phyloP scores from a whole-genome alignment of 202 grass and related monocot species.

The Schoenoplectus tabernaemontani region DNA sequence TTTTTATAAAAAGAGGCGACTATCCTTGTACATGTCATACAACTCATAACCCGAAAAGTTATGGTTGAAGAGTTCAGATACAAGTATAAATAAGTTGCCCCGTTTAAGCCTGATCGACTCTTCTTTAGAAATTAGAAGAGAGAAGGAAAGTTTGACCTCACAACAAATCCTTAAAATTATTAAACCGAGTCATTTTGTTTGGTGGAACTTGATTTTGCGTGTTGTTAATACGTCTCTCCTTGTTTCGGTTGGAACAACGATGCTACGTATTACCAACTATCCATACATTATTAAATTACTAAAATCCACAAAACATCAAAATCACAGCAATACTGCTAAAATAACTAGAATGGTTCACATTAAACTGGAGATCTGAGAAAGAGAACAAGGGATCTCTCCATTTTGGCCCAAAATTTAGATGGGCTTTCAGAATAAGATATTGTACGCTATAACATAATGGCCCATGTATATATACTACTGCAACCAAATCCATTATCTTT shows the following conservation, averaged over 20 bases:
- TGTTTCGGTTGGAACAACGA: neutral
- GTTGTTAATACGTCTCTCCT: neutral
- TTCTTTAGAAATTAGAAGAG: neutral
- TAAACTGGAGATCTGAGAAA: neutral
- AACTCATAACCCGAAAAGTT: neutral
- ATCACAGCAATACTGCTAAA: neutral
- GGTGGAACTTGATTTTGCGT: slow-evolving; percentile 1
- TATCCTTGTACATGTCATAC: too few species aligned
- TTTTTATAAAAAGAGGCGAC: too few species aligned
- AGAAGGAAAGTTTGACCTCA: slow-evolving; percentile 10
- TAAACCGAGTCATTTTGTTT: neutral
- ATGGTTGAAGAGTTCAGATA: neutral
- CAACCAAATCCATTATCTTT: too few species aligned
- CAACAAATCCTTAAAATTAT: slow-evolving; percentile 4
- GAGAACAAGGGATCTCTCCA: neutral
- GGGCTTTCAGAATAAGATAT: neutral
- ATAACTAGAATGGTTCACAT: too few species aligned
- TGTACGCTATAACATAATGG: neutral
- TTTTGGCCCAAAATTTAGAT: neutral
- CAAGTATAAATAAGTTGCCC: neutral
- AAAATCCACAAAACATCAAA: neutral
- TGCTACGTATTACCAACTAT: neutral
- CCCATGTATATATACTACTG: neutral
- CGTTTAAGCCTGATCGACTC: neutral
- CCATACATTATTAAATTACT: neutral